Conservation (phyloP, 805 yeast species). For the Ogataea nakhonphanomensis region DNA sequence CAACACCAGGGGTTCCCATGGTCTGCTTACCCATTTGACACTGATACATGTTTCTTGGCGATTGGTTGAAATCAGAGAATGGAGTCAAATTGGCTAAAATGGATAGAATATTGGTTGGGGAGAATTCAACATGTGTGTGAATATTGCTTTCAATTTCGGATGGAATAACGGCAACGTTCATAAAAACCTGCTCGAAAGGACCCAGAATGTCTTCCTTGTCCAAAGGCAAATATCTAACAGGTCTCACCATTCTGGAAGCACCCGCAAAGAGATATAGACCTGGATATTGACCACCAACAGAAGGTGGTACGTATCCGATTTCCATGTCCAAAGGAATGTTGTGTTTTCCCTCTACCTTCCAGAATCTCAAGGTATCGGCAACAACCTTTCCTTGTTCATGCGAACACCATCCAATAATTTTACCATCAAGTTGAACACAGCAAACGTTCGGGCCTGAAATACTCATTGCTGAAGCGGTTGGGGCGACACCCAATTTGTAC, state of each 20-base stretch:
- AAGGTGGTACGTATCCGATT: constrained; percentile 95
- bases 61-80: constrained; percentile 96
- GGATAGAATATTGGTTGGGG: constrained; percentile 92
- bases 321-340: constrained; percentile 85
- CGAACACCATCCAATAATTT: constrained; percentile 88
- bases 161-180: constrained; percentile 94
- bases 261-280: constrained; percentile 92
- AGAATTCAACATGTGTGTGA: constrained; percentile 90
- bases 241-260: constrained; percentile 92
- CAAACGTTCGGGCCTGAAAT: constrained; percentile 81
- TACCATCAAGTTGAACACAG: constrained; percentile 93
- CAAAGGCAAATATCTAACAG: constrained; percentile 85
- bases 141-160: constrained; percentile 77
- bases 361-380: constrained; percentile 84
- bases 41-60: constrained; percentile 99
- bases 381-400: constrained; percentile 83
- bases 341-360: constrained; percentile 83
- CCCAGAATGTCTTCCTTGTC: constrained; percentile 85
- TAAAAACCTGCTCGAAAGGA: constrained; percentile 96
- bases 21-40: constrained; percentile 99
- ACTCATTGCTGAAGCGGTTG: constrained; percentile 65
- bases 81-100: constrained; percentile 97
- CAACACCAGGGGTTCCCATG: constrained; percentile 99
- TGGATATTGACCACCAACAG: constrained; percentile 93
- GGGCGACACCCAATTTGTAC: constrained; percentile 72